These are phyloP conservation scores for Vitis hybrid DNA, from an alignment of 177 flowering plant species.

Conservation along the genomic window DNA sequence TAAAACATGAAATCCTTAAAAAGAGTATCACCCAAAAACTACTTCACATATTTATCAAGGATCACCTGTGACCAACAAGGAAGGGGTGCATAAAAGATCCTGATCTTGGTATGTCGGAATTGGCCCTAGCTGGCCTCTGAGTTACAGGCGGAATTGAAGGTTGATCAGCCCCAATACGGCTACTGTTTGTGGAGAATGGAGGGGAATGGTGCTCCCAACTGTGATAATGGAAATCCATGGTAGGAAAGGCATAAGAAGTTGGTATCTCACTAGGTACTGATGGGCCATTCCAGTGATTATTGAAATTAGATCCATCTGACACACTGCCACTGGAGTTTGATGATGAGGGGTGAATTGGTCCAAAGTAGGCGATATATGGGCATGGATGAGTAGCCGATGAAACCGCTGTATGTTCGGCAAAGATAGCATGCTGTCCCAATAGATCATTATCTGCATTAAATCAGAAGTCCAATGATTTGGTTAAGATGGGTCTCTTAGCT, in stretches of 20 bases:
- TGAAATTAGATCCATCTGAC: slow-evolving; percentile 61
- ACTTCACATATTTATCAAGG: background rate
- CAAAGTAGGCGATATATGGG: slow-evolving; percentile 78
- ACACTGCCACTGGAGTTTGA: slow-evolving; percentile 59
- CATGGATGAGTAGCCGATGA: slow-evolving; percentile 77
- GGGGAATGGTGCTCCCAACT: slow-evolving; percentile 78
- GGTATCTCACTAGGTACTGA: slow-evolving; percentile 61
- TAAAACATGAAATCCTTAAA: too few relatives aligned
- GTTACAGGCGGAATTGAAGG: slow-evolving; percentile 46
- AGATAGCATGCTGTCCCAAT: slow-evolving; percentile 68
- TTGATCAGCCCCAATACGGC: slow-evolving; percentile 55
- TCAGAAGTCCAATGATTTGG: slow-evolving; percentile 3
- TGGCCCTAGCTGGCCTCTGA: slow-evolving; percentile 51
- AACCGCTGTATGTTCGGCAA: slow-evolving; percentile 71
- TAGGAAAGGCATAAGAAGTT: slow-evolving; percentile 65
- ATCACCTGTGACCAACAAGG: slow-evolving; percentile 67
- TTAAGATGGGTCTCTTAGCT: background rate
- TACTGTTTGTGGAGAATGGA: slow-evolving; percentile 44
- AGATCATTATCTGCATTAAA: slow-evolving; percentile 72
- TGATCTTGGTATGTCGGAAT: slow-evolving; percentile 60
- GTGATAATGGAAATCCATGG: slow-evolving; percentile 71
- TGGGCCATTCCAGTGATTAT: slow-evolving; percentile 66
- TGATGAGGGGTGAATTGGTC: slow-evolving; percentile 71
- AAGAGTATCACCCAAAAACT: background rate
- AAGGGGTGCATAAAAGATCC: slow-evolving; percentile 68